These are phyloP conservation scores for Stylosanthes scabra DNA, from an alignment of 331 rosid genomes.

Conservation along the genomic window DNA sequence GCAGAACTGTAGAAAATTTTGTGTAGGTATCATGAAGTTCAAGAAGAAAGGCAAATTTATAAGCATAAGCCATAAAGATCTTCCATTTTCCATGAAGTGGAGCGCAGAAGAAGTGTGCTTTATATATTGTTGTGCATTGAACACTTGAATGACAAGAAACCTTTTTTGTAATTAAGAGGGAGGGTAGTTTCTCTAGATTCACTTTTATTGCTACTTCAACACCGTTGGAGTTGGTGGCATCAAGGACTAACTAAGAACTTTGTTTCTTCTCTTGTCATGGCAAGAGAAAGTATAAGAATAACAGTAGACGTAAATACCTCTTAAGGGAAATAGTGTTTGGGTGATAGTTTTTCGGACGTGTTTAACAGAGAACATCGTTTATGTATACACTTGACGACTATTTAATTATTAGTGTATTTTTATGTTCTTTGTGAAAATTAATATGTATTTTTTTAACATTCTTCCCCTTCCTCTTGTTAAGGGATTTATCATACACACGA, in stretches of 20 bases:
- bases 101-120: constrained; percentile 16
- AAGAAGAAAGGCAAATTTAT: constrained; percentile 34
- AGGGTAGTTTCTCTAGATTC: constrained; percentile 18
- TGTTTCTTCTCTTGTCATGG: constrained; percentile 24
- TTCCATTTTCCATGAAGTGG: constrained; percentile 28
- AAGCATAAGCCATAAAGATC: constrained; percentile 5
- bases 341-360: no score
- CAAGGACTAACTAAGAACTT: constrained; percentile 22
- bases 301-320: no score
- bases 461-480: constrained; percentile 1
- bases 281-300: no score
- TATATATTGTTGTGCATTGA: constrained; percentile 9
- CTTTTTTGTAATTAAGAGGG: constrained; percentile 6
- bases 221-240: constrained; percentile 30
- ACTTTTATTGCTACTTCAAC: constrained; percentile 28
- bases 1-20: constrained; percentile 35
- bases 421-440: no score
- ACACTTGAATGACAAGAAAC: constrained; percentile 23
- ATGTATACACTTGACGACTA: no score
- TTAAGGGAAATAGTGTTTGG: no score
- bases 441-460: no score
- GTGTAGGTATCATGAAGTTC: constrained; percentile 24
- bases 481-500: constrained; percentile 29
- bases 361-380: no score
- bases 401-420: no score